Evolutionary conservation across 116 monocot species (phyloP), one percentile per base, ranked within the genome.

Genomic region (Thalassia testudinum): DNA sequence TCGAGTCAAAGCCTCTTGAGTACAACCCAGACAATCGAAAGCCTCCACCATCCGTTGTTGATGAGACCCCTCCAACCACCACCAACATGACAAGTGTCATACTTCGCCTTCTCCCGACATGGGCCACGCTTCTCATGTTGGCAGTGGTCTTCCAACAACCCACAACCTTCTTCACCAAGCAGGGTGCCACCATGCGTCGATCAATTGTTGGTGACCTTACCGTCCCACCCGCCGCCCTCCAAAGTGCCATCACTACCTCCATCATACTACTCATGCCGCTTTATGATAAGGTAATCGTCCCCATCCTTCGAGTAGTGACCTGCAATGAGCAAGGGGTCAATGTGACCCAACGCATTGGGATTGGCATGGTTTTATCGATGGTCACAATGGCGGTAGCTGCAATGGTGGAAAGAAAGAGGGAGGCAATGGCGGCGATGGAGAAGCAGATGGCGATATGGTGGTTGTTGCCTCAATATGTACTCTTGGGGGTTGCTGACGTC

Each of bases 71-170:
- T 54, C 7, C 17, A 56, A 22, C 63, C 49, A 18, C n/a, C n/a
- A n/a, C n/a, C n/a, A 18, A 59, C 21, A 63, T 80, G 1, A 52
- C 54, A 0, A 82, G 50, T 60, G 67, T 52, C 6, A 74, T 88
- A 42, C 29, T 82, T 26, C 68, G 64, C 66, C 74, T 95, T 1
- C 24, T 77, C 1, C 95, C 95, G 0, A 73, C 78, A 18, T 95
- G 95, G 95, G 28, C 53, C 16, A 61, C 58, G 60, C 77, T 88
- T 17, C 82, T 95, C 0, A 82, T 79, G 78, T 95, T 88, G 43
- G 95, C 95, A 8, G 88, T 95, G 38, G 85, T 88, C 30, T 95
- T 95, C 53, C 88, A 88, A 57, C 95, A 73, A 21, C 88, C 95
- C 0, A 59, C 73, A 5, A 95, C 95, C 15, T 88, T 95, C 76